Percentiles rank a stretch among this genome's conserved stretches.
Evolutionary conservation across 2,329 filamentous ascomycete species (phyloP).

Genomic region (Teratosphaeria destructans): DNA sequence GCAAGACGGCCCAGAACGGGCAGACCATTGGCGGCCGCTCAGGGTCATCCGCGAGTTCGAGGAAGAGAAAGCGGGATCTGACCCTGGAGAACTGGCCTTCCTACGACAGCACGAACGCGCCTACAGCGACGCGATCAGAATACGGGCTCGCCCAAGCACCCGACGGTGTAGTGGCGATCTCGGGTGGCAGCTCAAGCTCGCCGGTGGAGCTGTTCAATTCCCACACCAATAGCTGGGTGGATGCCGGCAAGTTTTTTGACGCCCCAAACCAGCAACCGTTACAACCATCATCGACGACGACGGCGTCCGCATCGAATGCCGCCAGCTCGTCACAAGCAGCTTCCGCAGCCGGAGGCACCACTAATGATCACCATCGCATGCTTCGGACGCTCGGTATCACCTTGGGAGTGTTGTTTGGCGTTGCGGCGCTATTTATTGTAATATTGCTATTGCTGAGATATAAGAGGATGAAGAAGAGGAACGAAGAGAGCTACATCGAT

Average conservation of each 20-base stretch:
- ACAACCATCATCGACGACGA: slow-evolving; percentile 16
- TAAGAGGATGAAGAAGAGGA: slow-evolving; percentile 43
- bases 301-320: slow-evolving; percentile 21
- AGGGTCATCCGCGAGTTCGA: slow-evolving; percentile 14
- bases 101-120: slow-evolving; percentile 68
- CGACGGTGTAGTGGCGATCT: slow-evolving; percentile 61
- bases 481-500: slow-evolving; percentile 30
- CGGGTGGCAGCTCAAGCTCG: slow-evolving; percentile 60
- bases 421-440: slow-evolving; percentile 59
- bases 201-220: slow-evolving; percentile 70
- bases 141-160: slow-evolving; percentile 62
- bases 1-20: slow-evolving; percentile 39
- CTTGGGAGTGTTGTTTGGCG: slow-evolving; percentile 68
- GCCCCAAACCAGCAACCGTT: slow-evolving; percentile 30
- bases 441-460: slow-evolving; percentile 60
- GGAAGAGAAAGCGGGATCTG: slow-evolving; percentile 41
- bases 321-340: slow-evolving; percentile 21
- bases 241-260: slow-evolving; percentile 55
- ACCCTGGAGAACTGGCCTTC: slow-evolving; percentile 58
- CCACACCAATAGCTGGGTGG: slow-evolving; percentile 65
- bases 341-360: slow-evolving; percentile 23
- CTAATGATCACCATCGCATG: slow-evolving; percentile 33
- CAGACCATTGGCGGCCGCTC: slow-evolving; percentile 32
- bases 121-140: slow-evolving; percentile 51
- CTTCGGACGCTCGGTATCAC: slow-evolving; percentile 66